Percentiles rank a stretch among this genome's conserved stretches.
Evolutionary conservation across 1,139 yeast genomes (phyloP).

Genomic region (Geotrichum histeridarum): DNA sequence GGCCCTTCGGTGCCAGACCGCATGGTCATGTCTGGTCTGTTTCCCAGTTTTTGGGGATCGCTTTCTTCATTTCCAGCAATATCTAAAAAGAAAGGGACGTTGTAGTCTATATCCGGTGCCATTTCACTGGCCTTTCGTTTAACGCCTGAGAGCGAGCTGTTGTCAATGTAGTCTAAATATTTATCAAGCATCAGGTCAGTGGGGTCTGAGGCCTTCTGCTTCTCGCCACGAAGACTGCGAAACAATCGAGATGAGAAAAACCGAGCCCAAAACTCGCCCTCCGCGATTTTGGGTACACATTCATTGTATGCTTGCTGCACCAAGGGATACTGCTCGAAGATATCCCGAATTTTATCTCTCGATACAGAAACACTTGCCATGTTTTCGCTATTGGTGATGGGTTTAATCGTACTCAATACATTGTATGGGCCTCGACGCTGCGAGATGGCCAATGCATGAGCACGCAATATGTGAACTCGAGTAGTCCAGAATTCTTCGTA

Average conservation of each 20-base stretch:
- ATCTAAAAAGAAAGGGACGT: conserved; percentile 49
- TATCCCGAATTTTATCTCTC: conserved; percentile 81
- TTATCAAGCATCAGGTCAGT: conserved; percentile 83
- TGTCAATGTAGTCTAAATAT: conserved; percentile 44
- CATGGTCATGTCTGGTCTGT: conserved; percentile 88
- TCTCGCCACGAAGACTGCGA: conserved; percentile 84
- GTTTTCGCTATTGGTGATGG: conserved; percentile 63
- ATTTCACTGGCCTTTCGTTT: conserved; percentile 47
- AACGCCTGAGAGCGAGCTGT: conserved; percentile 8
- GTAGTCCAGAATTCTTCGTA: conserved; percentile 88
- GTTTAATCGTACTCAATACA: conserved; percentile 87
- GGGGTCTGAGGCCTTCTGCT: conserved; percentile 65
- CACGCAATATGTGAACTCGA: conserved; percentile 69
- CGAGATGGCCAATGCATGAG: conserved; percentile 75
- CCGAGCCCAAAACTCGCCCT: conserved; percentile 96
- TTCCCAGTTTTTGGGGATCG: conserved; percentile 71
- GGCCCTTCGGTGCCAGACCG: conserved; percentile 50
- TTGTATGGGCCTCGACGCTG: conserved; percentile 93
- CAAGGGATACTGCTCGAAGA: conserved; percentile 88
- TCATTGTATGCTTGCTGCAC: conserved; percentile 88
- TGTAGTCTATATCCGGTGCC: conserved; percentile 8
- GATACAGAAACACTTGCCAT: conserved; percentile 90
- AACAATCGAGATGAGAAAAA: conserved; percentile 87
- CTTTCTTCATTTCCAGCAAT: conserved; percentile 76
- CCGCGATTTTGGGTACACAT: conserved; percentile 80